Evolutionary conservation across 495 filamentous ascomycete genomes (phyloP), one percentile per base, ranked within the genome.

Genomic region (Penicillium bovifimosum): DNA sequence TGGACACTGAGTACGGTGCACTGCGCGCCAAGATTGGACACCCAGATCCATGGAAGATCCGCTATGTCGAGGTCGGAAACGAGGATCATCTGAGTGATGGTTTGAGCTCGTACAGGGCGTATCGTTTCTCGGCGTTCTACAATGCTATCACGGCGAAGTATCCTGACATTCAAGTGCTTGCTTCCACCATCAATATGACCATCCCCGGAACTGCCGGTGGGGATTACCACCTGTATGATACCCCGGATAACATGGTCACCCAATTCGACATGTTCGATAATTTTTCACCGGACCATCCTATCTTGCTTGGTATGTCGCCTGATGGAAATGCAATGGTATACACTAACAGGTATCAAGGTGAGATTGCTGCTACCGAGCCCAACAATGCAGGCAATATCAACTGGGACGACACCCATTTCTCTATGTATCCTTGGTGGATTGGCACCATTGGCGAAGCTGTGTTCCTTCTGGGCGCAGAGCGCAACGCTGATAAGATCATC

Each of bases 391-490:
- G 40, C 7, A 61, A 56, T 2, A 59, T 68, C n/a, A 48, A 68
- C 60, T 64, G 63, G 59, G 51, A 56, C 8, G 41, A 64, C 13
- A 57, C 58, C 61, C 59, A 68, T 55, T 67, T 65, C 47, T 62
- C 64, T 14, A 11, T 59, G 35, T 86, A 84, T 76, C 76, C 60
- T 74, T 84, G 54, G 74, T 70, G 63, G 65, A 62, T 63, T 32
- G 67, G 47, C 10, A 58, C 78, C 11, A 76, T 87, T n/a, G 73
- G 71, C 16, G 86, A 90, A 55, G 84, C 82, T 4, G 79, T 88
- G 35, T 86, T 79, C 56, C 70, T 86, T 10, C 60, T 90, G 40
- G 84, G 82, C 16, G 76, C 79, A 11, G 86, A 89, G 67, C 75
- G 83, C 9, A 88, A 88, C 58, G 71, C 77, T 1, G 78, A 85